Evolutionary conservation across 177 flowering plant genomes (phyloP).

Genomic region (Vitis hybrid): DNA sequence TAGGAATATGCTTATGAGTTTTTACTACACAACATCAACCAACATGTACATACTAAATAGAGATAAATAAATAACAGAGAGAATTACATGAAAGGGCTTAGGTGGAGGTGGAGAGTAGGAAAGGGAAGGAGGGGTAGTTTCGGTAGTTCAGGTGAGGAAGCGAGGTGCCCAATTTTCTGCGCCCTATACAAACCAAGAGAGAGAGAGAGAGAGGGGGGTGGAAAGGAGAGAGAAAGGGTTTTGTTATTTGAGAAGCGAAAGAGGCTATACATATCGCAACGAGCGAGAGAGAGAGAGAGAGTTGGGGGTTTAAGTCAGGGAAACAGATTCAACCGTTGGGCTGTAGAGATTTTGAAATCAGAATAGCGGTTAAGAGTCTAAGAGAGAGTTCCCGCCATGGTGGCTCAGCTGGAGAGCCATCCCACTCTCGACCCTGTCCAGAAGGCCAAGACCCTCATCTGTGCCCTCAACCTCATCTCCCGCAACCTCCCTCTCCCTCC

Average conservation of each 20-base stretch:
- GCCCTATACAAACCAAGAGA: not conserved
- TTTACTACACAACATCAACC: too few species aligned
- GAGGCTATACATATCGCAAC: too few species aligned
- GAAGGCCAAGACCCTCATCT: conserved; percentile 64
- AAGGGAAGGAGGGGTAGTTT: too few species aligned
- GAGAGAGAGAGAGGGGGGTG: not conserved
- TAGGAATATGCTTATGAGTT: too few species aligned
- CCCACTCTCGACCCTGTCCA: conserved; percentile 30
- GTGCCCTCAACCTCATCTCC: conserved; percentile 81
- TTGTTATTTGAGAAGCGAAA: conserved; percentile 1
- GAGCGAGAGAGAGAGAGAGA: conserved; percentile 6
- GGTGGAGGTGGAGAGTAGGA: too few species aligned
- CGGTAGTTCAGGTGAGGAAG: too few species aligned
- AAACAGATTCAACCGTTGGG: conserved; percentile 9
- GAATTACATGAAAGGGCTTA: too few species aligned
- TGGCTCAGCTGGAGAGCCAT: conserved; percentile 35
- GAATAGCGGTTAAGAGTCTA: conserved; percentile 22
- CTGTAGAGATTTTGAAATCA: conserved; percentile 4
- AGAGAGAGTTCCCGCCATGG: conserved; percentile 50
- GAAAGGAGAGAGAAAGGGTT: not conserved
- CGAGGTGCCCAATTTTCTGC: conserved; percentile 6
- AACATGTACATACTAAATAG: too few species aligned
- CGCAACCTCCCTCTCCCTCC: conserved; percentile 87
- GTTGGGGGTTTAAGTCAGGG: conserved; percentile 2
- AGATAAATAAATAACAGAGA: too few species aligned